Percentiles rank a stretch among this genome's conserved stretches.
Evolutionary conservation across 192 early-diverging fungal species (phyloP).

Genomic region (Coemansia sp.): DNA sequence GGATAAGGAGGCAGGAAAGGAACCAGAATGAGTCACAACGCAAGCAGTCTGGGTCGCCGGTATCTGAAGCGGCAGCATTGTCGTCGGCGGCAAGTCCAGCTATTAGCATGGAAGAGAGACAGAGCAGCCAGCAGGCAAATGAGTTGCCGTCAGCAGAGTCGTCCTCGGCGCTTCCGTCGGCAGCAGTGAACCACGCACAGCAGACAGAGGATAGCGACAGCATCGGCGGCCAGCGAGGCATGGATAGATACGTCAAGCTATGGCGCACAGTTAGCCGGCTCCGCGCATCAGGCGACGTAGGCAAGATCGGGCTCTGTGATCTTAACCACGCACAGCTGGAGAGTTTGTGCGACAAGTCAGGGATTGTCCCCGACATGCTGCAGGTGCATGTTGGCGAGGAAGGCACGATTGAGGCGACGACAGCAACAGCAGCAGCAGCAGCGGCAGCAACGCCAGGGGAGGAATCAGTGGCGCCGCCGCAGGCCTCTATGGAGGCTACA

Average conservation of each 20-base stretch:
- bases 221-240: not conserved
- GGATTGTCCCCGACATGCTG: slow-evolving; percentile 37
- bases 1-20: not conserved
- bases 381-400: slow-evolving; percentile 32
- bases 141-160: not conserved
- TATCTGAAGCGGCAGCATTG: not conserved
- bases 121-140: not conserved
- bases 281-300: slow-evolving; percentile 23
- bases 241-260: slow-evolving; percentile 43
- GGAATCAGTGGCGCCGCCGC: not conserved
- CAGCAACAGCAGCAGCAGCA: not conserved
- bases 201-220: slow-evolving; percentile 8
- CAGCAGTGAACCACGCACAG: not conserved
- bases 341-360: slow-evolving; percentile 26
- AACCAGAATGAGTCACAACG: not conserved
- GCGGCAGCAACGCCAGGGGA: too few species aligned
- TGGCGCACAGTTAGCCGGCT: slow-evolving; percentile 33
- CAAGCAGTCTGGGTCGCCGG: not conserved
- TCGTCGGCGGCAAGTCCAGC: not conserved
- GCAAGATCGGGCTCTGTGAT: slow-evolving; percentile 46
- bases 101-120: not conserved
- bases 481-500: too few species aligned
- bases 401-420: not conserved
- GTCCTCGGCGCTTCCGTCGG: not conserved
- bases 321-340: slow-evolving; percentile 33